Evolutionary conservation across 2,329 filamentous ascomycete species (phyloP), one percentile per base, ranked within the genome.

Genomic region (Dothistroma pini): DNA sequence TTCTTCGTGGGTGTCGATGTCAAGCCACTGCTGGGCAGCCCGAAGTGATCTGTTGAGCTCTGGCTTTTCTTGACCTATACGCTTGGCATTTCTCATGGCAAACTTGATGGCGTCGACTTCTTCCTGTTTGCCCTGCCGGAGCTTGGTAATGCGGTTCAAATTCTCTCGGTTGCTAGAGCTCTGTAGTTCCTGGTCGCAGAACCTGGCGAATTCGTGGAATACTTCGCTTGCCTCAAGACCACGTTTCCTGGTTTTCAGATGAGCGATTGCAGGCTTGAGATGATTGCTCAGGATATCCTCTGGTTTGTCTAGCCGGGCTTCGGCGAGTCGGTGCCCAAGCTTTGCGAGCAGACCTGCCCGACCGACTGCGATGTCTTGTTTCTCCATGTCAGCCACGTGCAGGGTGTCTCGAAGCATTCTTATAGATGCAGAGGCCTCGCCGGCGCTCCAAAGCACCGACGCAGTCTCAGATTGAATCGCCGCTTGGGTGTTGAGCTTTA

Each of bases 161-260:
- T 99, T 95, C 73, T 96, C 91, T 1, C 93, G 78, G 35, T 88
- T 86, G 68, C 96, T 91, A 0, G 89, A 84, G 70, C 93, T 93
- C 69, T 96, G 90, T 10, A 99, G 81, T 73, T 99, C 95, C 70
- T 92, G 87, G 73, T 99, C 93, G 70, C 96, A 99, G 73, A 99
- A 99, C 56, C 87, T 84, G 29, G 96, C 95, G 74, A 97, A 97
- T 69, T 96, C 91, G 72, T 97, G 92, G 70, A 92, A 97, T 0
- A 97, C 95, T 66, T 91, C 84, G 0, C 93, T 92, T 1, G 93
- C 90, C 62, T 93, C 90, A 50, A 83, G 81, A 1, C 89, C 89
- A 57, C 86, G 82, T 5, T 78, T 83, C 51, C 84, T 83, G 1
- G 86, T 87, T 68, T 86, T 89, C 8, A 99, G 80, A 71, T 96